phyloP scores from a whole-genome alignment of 352 stramenopile species.

The Thraustotheca clavata region DNA sequence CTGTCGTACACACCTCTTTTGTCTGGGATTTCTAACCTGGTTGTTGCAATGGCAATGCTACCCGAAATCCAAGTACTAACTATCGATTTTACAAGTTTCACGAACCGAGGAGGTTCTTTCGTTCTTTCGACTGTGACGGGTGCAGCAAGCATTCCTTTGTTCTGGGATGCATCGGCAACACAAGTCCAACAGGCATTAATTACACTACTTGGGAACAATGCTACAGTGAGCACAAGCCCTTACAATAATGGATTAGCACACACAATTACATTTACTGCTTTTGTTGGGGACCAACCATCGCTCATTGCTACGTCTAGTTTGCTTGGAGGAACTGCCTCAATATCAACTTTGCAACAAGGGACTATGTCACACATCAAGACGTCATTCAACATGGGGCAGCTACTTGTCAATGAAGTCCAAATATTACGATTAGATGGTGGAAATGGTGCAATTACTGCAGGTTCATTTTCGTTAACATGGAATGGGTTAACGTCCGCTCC shows the following conservation, averaged over 20 bases:
- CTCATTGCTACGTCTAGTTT: constrained; percentile 39
- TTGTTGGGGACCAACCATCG: constrained; percentile 7
- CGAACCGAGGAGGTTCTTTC: constrained; percentile 76
- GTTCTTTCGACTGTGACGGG: constrained; percentile 55
- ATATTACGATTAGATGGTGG: constrained; percentile 39
- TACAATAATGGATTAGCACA: constrained; percentile 66
- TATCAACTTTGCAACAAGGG: constrained; percentile 15
- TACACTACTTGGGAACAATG: constrained; percentile 45
- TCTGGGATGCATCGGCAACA: constrained; percentile 70
- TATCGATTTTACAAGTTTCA: constrained; percentile 57
- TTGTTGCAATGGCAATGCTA: constrained; percentile 61
- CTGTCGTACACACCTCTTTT: constrained; percentile 77
- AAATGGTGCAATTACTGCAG: constrained; percentile 28
- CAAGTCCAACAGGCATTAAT: constrained; percentile 60
- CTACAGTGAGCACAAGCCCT: constrained; percentile 39
- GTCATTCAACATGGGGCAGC: constrained; percentile 35
- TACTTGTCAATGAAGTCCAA: constrained; percentile 64
- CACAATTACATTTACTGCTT: constrained; percentile 39
- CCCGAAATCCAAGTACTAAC: constrained; percentile 80
- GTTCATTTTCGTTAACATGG: constrained; percentile 64
- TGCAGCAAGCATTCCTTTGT: constrained; percentile 45
- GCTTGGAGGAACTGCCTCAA: constrained; percentile 26
- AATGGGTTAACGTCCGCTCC: constrained; percentile 45
- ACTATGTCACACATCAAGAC: constrained; percentile 72
- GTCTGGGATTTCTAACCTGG: constrained; percentile 81